phyloP scores from a whole-genome alignment of 192 early-diverging fungal genomes.

The Entomortierella chlamydospora region DNA sequence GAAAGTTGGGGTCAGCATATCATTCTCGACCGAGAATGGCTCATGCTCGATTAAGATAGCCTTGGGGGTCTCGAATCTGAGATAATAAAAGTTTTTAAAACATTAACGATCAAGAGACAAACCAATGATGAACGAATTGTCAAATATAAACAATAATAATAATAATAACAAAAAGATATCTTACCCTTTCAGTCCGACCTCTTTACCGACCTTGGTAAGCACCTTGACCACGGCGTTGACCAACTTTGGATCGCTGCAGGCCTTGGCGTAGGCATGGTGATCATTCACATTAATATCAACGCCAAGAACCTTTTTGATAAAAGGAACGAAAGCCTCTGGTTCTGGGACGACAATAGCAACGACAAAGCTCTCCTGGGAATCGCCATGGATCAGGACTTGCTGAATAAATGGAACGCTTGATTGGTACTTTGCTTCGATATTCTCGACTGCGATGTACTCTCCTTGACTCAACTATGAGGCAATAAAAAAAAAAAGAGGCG shows the following conservation, averaged over 20 bases:
- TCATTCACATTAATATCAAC: conserved; percentile 50
- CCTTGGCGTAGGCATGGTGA: conserved; percentile 49
- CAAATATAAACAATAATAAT: not conserved
- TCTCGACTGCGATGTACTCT: conserved; percentile 88
- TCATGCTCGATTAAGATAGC: conserved; percentile 69
- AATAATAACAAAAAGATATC: not conserved
- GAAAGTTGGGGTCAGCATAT: conserved; percentile 85
- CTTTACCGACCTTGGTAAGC: conserved; percentile 65
- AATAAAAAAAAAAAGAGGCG: not conserved
- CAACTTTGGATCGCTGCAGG: conserved; percentile 68
- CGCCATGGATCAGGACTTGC: conserved; percentile 84
- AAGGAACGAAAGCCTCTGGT: conserved; percentile 55
- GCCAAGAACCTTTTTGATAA: conserved; percentile 59
- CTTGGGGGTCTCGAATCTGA: conserved; percentile 76
- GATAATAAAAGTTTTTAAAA: not conserved
- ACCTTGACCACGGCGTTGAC: conserved; percentile 60
- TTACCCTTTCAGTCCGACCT: conserved; percentile 68
- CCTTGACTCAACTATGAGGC: conserved; percentile 50
- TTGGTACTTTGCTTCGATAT: conserved; percentile 77
- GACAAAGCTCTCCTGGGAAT: conserved; percentile 76
- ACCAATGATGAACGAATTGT: not conserved
- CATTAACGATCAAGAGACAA: not conserved
- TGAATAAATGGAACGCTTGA: conserved; percentile 68
- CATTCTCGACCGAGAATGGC: conserved; percentile 78
- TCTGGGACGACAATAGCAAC: conserved; percentile 86